Percentiles rank a stretch among this genome's conserved stretches.
phyloP scores from a whole-genome alignment of 768 basidiomycete genomes.

The Sistotremastrum suecicum region DNA sequence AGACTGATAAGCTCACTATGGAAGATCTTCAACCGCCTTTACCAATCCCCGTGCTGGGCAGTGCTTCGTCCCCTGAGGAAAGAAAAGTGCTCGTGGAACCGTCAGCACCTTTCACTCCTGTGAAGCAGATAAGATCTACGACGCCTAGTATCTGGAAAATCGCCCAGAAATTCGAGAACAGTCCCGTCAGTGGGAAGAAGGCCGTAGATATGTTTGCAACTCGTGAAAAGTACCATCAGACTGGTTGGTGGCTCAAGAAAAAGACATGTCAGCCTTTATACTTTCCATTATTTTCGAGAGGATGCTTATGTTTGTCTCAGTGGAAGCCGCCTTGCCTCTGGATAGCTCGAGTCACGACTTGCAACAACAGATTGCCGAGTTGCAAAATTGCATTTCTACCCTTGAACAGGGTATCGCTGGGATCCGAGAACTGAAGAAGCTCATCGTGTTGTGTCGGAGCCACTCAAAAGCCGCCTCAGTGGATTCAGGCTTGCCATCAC shows the following conservation, averaged over 20 bases:
- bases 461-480: constrained; percentile 34
- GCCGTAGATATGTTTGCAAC: no score
- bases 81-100: no score
- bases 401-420: constrained; percentile 41
- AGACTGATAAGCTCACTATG: no score
- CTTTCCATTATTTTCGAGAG: constrained; percentile 2
- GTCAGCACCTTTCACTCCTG: constrained; percentile 47
- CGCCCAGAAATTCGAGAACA: constrained; percentile 50
- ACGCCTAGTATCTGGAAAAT: constrained; percentile 36
- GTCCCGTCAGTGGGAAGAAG: constrained; percentile 28
- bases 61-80: no score
- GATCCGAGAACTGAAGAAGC: constrained; percentile 42
- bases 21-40: not conserved
- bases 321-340: no score
- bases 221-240: constrained; percentile 52
- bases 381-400: constrained; percentile 36
- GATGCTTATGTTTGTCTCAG: no score
- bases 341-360: constrained; percentile 33
- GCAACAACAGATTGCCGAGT: constrained; percentile 33
- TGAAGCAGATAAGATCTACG: constrained; percentile 39
- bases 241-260: constrained; percentile 76
- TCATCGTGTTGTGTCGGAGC: constrained; percentile 40
- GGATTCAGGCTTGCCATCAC: constrained; percentile 31
- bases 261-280: constrained; percentile 40
- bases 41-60: not conserved